Evolutionary conservation across 495 filamentous ascomycete species (phyloP), one percentile per base, ranked within the genome.

Genomic region (Penicillium egyptiacum): DNA sequence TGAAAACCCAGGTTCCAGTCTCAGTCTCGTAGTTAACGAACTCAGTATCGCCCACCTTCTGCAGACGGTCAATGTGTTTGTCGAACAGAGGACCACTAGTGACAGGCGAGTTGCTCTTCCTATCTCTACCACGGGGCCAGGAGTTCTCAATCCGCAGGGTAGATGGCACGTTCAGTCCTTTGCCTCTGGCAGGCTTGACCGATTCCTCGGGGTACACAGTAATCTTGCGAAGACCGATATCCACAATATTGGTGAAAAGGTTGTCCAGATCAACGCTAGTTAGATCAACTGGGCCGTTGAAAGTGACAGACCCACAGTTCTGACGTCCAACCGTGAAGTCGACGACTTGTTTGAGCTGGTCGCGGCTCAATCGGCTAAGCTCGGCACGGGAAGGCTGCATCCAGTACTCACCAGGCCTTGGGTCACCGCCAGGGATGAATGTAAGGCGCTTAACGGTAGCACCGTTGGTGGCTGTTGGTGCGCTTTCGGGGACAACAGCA

Each of bases 121-220:
- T 81, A 64, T 86, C 85, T 39, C 81, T 77, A 41, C 83, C 80
- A 47, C 93, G 86, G 10, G 94, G 94, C 83, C 88, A 97, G 3
- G 93, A 95, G 63, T 96, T 91, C 68, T 92, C 86, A 11, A 98
- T 82, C 16, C 80, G 82, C 50, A 98, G 89, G 6, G 84, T 83
- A 0, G 94, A 89, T 2, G 92, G 92, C 5, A 96, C 89, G 62
- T 98, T 98, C 57, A 98, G 79, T 7, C 90, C 92, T 63, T 89
- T 88, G 46, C 95, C 95, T 51, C 82, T 78, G 3, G 86, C 77
- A 19, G 94, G 90, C 75, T 97, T 98, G 61, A 83, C 81, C 1
- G 78, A 74, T 31, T 81, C 75, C 35, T 88, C 84, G 9, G 88
- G 85, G 65, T 98, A 98, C 17, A 97, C 92, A 3, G 93, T 95